Percentiles rank a stretch among this genome's conserved stretches.
Evolutionary conservation across 2,329 filamentous ascomycete species (phyloP).

Genomic region (Penicillium occitanis): DNA sequence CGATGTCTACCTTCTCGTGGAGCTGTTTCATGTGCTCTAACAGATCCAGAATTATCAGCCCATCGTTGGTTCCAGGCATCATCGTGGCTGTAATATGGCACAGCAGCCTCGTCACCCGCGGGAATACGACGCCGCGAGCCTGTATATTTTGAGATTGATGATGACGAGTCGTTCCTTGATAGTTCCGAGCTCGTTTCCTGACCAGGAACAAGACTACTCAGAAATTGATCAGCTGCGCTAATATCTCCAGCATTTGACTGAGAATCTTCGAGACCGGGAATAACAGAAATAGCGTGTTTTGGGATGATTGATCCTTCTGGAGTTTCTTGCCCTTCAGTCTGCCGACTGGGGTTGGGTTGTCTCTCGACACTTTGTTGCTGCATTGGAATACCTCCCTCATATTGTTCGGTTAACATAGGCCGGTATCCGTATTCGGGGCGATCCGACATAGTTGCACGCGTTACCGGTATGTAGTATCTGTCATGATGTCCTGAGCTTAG

Average conservation of each 20-base stretch:
- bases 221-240: conserved; percentile 41
- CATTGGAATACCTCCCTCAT: conserved; percentile 8
- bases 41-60: neutral
- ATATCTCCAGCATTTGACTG: conserved; percentile 29
- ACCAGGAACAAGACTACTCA: conserved; percentile 36
- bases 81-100: conserved; percentile 11
- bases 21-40: conserved; percentile 8
- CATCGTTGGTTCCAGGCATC: conserved; percentile 18
- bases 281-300: conserved; percentile 9
- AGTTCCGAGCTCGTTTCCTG: conserved; percentile 21
- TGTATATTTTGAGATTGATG: conserved; percentile 15
- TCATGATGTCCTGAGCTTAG: conserved; percentile 15
- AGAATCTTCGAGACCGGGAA: conserved; percentile 1
- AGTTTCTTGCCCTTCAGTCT: conserved; percentile 8
- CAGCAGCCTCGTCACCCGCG: conserved; percentile 3
- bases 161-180: conserved; percentile 12
- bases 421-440: conserved; percentile 9
- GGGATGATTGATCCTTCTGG: conserved; percentile 1
- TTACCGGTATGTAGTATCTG: conserved; percentile 17
- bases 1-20: conserved; percentile 14
- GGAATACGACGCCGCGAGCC: conserved; percentile 6
- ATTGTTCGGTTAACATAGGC: conserved; percentile 7
- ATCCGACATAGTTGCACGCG: conserved; percentile 1
- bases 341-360: neutral
- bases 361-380: conserved; percentile 2